phyloP scores from a whole-genome alignment of 306 rosid genomes.

The Trifolium pratense region DNA sequence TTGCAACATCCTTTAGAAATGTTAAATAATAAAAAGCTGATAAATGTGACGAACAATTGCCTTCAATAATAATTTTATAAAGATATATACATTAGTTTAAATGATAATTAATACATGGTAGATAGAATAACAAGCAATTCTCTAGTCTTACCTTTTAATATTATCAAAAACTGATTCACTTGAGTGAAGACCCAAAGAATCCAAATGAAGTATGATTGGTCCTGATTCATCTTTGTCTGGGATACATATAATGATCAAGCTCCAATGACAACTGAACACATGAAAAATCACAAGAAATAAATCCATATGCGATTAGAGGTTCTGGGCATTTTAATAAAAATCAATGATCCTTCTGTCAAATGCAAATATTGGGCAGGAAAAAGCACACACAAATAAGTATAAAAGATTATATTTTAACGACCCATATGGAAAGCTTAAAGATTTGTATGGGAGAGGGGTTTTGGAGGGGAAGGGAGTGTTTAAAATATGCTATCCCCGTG shows the following conservation, averaged over 20 bases:
- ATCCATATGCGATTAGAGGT: slow-evolving; percentile 19
- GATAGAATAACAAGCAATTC: slow-evolving; percentile 27
- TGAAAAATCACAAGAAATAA: slow-evolving; percentile 47
- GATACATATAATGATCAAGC: slow-evolving; percentile 87
- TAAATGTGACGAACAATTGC: not conserved
- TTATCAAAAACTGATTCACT: slow-evolving; percentile 74
- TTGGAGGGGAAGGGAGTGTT: not conserved
- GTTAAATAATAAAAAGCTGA: not conserved
- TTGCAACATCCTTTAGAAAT: slow-evolving; percentile 30
- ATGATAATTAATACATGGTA: not conserved
- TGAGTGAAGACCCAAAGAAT: slow-evolving; percentile 86
- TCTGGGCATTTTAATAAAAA: slow-evolving; percentile 8
- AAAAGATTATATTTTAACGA: not conserved
- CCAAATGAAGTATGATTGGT: slow-evolving; percentile 91
- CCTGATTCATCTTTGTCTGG: slow-evolving; percentile 88
- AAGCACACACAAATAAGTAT: not conserved
- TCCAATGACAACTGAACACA: slow-evolving; percentile 82
- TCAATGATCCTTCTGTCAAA: slow-evolving; percentile 1
- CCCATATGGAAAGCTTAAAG: slow-evolving; percentile 2
- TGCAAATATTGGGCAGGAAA: slow-evolving; percentile 23
- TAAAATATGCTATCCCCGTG: not conserved
- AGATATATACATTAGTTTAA: not conserved
- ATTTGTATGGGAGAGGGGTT: not conserved
- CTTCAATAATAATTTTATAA: not conserved
- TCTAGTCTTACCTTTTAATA: slow-evolving; percentile 70